Evolutionary conservation across 2,329 filamentous ascomycete genomes (phyloP), one percentile per base, ranked within the genome.

Genomic region (Ophiosphaerella herpotricha): DNA sequence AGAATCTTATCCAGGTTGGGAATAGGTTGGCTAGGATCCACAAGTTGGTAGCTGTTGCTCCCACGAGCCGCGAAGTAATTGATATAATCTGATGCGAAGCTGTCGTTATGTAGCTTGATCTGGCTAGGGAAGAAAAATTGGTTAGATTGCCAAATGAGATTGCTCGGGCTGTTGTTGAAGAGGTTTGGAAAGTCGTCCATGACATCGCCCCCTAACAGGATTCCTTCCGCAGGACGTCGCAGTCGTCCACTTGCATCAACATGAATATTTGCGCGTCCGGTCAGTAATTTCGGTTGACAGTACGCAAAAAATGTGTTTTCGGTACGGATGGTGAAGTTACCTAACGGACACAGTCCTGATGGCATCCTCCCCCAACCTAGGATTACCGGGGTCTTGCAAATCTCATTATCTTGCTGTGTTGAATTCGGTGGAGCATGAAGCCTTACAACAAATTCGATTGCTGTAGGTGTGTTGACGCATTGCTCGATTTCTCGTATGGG

Each of bases 51-150:
- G 3, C 57, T 68, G 2, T 76, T 74, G 0, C 40, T 58, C 0
- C 44, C 21, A 0, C 68, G 35, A 1, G 61, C 60, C 0, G 81
- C 54, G n/a, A 84, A 71, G 29, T 82, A 77, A 40, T 77, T 80
- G 26, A 79, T 62, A 68, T 76, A 82, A 35, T 80, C 78, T 0
- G 57, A 59, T 0, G 79, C 65, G 1, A 74, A 61, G 0, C 68
- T 75, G 37, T 81, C 74, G 46, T 80, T 82, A 54, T 83, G 82
- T 76, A 77, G 82, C 1, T 7, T 12, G 11, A 3, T 7, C 6
- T 5, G 4, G 3, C 7, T n/a, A 4, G 3, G 18, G 8, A 71
- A 65, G 0, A 72, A 1, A 24, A 67, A 71, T 1, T 12, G 12
- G 18, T 59, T 66, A 0, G 43, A 55, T 39, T 73, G 70, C 0